Evolutionary conservation across 495 filamentous ascomycete species (phyloP), one percentile per base, ranked within the genome.

Genomic region (Penicillium mononematosum): DNA sequence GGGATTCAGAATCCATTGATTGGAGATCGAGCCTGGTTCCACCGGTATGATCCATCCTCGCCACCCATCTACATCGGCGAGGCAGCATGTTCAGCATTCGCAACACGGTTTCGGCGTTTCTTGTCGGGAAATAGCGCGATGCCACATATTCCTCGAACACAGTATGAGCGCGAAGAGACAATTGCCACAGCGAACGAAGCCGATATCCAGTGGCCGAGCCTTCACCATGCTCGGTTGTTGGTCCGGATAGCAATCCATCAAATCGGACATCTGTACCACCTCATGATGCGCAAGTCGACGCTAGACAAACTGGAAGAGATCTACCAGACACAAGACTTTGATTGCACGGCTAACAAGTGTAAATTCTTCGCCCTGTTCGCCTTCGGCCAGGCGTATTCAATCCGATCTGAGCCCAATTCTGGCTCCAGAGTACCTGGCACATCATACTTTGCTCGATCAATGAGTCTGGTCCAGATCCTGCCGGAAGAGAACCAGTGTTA

Each of bases 11-110:
- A 77, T 43, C 75, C 72, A 0, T 38, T 77, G 9, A 75, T 75
- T 36, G 74, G 74, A 17, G 75, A 76, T 42, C 67, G 72, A 6
- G 74, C 74, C 29, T 78, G 75, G 76, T 76, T 78, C 55, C 72
- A 77, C 45, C 65, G 67, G 20, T 74, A 78, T 49, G 72, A 75
- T 50, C 67, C 75, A 1, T 72, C 75, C 0, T 69, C 70, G 44
- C 75, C 74, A n/a, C 76, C 76, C 16, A 74, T 79, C 34, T 76
- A 75, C 45, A 69, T 78, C 44, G 71, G 75, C 32, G 75, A 79
- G 63, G 76, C 74, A 24, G 75, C 75, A 25, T 76, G 75, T 42
- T 76, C 76, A 11, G 76, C 75, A 17, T 78, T 79, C 61, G 75
- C 76, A 6, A 79, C 76, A 2, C 71, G 74, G 14, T 74, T 78